Base-by-base conservation (phyloP, 495 filamentous ascomycete genomes). In the Astrocystis sublimbata region DNA sequence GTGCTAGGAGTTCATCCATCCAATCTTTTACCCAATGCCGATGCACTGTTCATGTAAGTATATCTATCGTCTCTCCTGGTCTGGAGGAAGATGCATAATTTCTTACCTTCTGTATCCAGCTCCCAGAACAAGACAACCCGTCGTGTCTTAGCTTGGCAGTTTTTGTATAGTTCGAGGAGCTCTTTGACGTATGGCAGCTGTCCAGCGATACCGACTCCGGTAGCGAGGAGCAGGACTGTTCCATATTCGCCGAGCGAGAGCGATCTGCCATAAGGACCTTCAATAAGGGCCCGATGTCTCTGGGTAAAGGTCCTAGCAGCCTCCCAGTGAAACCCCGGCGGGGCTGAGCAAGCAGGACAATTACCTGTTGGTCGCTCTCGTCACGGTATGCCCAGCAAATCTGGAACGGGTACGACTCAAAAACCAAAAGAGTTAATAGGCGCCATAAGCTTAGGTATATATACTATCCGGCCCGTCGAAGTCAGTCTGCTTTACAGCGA, bases 1-100 rank as follows among this genome's bases (percentile, higher is more conserved):
- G 53, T 9, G 53, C 19, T 57, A 52, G 30, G 7, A 52, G 49
- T 36, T 52, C 30, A 28, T 52, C 30, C 30, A 52, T 52, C 30
- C 24, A 57, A 28, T 57, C 23, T 8, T 42, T 42, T 24, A 57
- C 53, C 28, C 28, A 57, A 42, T 57, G 42, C 53, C 36, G 36
- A 43, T 57, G 28, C 28, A 57, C 36, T 57, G 28, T 42, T 19
- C 10, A 33, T 12, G 24, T 53, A 13, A 53, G 50, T 21, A 28
- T 26, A 28, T 21, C n/a, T 42, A 41, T 36, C n/a, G n/a, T n/a
- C n/a, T n/a, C n/a, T n/a, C n/a, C n/a, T n/a, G n/a, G n/a, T n/a
- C n/a, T n/a, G n/a, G 19, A 33, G 47, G 47, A 33, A 33, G 47
- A 28, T 24, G 8, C 8, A 35, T 15, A 30, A 19, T 51, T 8